Percentiles rank a stretch among this genome's conserved stretches.
Evolutionary conservation across 768 basidiomycete species (phyloP).

Genomic region (Suillus americanus): DNA sequence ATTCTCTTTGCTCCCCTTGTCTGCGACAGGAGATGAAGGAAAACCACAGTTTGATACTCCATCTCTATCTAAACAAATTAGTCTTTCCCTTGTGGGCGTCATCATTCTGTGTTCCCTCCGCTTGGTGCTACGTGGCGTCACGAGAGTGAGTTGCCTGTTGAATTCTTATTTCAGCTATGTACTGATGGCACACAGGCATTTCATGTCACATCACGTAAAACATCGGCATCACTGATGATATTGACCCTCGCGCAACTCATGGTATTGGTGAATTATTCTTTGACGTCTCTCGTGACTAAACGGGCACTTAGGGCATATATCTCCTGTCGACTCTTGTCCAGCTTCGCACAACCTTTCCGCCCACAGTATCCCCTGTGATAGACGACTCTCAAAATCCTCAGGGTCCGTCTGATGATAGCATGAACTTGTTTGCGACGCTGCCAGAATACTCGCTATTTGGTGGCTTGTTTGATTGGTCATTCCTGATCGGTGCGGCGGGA

Average conservation of each 20-base stretch:
- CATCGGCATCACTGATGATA: constrained; percentile 75
- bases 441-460: constrained; percentile 76
- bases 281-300: neutral
- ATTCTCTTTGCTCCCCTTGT: constrained; percentile 37
- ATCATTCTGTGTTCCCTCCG: constrained; percentile 76
- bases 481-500: constrained; percentile 56
- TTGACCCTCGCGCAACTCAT: constrained; percentile 80
- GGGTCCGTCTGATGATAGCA: constrained; percentile 12
- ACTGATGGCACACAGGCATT: constrained; percentile 42
- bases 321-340: constrained; percentile 82
- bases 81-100: constrained; percentile 69
- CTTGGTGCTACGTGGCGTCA: constrained; percentile 66
- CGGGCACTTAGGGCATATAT: constrained; percentile 63
- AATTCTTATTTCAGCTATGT: neutral
- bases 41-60: constrained; percentile 34
- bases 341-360: constrained; percentile 78
- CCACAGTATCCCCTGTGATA: constrained; percentile 31
- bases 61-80: constrained; percentile 53
- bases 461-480: constrained; percentile 70
- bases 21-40: constrained; percentile 11
- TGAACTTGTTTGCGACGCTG: constrained; percentile 69
- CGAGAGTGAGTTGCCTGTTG: constrained; percentile 41
- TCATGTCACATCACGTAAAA: constrained; percentile 63
- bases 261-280: constrained; percentile 40
- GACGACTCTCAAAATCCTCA: constrained; percentile 8